Evolutionary conservation across 83 land plant genomes (phyloP), one percentile per base, ranked within the genome.

Genomic region (Isoetes engelmannii): DNA sequence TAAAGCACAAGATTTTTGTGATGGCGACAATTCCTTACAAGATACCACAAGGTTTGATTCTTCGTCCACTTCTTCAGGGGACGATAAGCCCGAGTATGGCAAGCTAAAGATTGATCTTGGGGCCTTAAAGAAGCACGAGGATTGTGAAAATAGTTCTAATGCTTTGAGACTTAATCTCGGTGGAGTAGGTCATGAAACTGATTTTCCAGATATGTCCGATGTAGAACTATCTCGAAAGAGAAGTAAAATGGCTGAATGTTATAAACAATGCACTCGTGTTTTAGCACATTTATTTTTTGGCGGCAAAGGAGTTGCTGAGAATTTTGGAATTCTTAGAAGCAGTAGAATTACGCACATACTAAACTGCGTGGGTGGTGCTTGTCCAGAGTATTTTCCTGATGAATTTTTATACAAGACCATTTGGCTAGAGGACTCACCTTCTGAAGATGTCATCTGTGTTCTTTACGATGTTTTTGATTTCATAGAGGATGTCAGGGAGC

Each of bases 341-440:
- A 73, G 68, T 28, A 68, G 72, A 65, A 81, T 81, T 58, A 81
- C 84, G 5, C 84, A 81, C 50, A 77, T 81, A 41, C 69, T 81
- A 69, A 81, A 81, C 57, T 81, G 82, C 47, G 84, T 81, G 46
- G 84, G 84, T 18, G 72, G 64, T 64, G 70, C 69, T 8, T 81
- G 84, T 51, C 67, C 70, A n/a, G 76, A 77, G 45, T 69, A 63
- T 51, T 81, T 77, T 63, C 75, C 81, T 8, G 58, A 77, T 28
- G 69, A 69, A 46, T 81, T 81, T 20, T 5, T 19, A n/a, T 81
- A 81, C 77, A 66, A 70, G 69, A 78, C 81, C 50, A 44, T 81
- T 3, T 81, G 84, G 81, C 69, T 81, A 12, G 74, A 78, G 46
- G 84, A 81, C 28, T 65, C 46, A 19, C 84, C 82, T 12, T 69